Conservation (phyloP, 2,329 filamentous ascomycete species). For the Trichothecium roseum region DNA sequence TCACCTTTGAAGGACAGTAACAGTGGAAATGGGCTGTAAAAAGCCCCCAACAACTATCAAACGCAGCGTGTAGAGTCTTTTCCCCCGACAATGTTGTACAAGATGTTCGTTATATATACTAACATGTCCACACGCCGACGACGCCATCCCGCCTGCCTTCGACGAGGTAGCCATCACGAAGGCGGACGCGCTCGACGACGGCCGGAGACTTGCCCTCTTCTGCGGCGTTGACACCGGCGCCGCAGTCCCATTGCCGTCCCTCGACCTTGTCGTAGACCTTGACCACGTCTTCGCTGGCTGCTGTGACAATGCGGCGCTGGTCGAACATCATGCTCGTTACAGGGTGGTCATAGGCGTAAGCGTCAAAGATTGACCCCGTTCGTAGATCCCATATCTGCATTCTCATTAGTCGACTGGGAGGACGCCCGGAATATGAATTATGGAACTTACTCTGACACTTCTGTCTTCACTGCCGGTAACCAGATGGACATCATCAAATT, state of each 20-base stretch:
- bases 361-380: constrained; percentile 89
- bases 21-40: too few species aligned
- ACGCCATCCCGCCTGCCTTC: constrained; percentile 83
- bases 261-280: constrained; percentile 99
- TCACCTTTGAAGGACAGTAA: too few species aligned
- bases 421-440: not conserved
- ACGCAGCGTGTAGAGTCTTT: too few species aligned
- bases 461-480: constrained; percentile 89
- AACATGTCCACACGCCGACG: constrained; percentile 84
- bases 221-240: constrained; percentile 63
- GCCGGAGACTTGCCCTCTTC: constrained; percentile 55
- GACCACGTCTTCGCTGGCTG: constrained; percentile 84
- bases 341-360: constrained; percentile 86
- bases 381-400: constrained; percentile 93
- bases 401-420: constrained; percentile 11
- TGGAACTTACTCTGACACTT: constrained; percentile 73
- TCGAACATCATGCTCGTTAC: constrained; percentile 98
- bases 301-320: constrained; percentile 74
- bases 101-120: constrained; percentile 10
- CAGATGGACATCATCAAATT: constrained; percentile 92
- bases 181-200: constrained; percentile 73
- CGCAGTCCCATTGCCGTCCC: constrained; percentile 92
- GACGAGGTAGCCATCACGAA: constrained; percentile 88
- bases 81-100: too few species aligned
- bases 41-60: too few species aligned